Conservation (phyloP, 192 early-diverging fungal genomes). For the Lunasporangiospora selenospora region DNA sequence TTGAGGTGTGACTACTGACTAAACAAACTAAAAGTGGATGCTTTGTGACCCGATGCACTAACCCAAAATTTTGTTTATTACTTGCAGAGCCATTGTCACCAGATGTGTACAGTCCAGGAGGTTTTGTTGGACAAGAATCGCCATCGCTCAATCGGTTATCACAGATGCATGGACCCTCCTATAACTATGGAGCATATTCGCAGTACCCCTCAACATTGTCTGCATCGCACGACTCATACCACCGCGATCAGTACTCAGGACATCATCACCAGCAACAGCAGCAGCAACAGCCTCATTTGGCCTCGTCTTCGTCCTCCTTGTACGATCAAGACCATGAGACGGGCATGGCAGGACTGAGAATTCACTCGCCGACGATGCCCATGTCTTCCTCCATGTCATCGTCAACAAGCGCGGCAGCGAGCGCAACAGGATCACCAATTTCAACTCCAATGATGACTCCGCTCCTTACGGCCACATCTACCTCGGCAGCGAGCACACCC, state of each 20-base stretch:
- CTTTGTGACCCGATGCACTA: background rate
- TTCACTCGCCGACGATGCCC: slow-evolving; percentile 35
- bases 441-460: too few species aligned
- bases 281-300: too few species aligned
- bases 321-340: slow-evolving; percentile 44
- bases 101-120: slow-evolving; percentile 36
- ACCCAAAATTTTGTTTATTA: slow-evolving; percentile 13
- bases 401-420: too few species aligned
- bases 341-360: slow-evolving; percentile 26
- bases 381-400: too few species aligned
- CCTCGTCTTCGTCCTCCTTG: too few species aligned
- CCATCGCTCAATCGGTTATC: slow-evolving; percentile 1
- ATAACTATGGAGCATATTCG: slow-evolving; percentile 19
- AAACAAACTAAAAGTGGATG: too few species aligned
- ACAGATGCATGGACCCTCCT: background rate
- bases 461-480: too few species aligned
- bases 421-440: too few species aligned
- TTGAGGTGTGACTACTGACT: too few species aligned
- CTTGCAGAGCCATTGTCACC: slow-evolving; percentile 30
- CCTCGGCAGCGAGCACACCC: slow-evolving; percentile 11
- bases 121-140: slow-evolving; percentile 17
- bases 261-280: too few species aligned
- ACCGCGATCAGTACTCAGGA: too few species aligned
- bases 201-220: slow-evolving; percentile 18
- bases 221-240: slow-evolving; percentile 21